Conservation (phyloP, 768 basidiomycete genomes). For the Trametes coccinea region DNA sequence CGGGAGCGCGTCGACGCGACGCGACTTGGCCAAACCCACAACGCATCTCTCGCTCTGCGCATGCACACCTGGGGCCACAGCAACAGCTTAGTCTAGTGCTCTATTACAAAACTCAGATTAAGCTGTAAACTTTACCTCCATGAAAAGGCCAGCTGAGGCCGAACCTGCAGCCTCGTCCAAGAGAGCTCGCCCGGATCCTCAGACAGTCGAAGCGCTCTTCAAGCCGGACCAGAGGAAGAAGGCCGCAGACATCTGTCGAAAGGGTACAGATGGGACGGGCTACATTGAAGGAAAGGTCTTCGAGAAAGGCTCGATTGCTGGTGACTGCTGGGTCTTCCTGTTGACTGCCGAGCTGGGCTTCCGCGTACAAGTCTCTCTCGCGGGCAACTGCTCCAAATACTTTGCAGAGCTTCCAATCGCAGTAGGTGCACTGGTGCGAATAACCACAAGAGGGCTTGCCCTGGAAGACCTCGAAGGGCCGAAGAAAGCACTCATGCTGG, state of each 20-base stretch:
- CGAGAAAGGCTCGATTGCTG: background rate
- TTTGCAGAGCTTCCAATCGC: constrained; percentile 41
- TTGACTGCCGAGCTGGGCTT: constrained; percentile 22
- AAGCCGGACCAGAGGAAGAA: constrained; percentile 5
- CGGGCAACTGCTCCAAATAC: constrained; percentile 32
- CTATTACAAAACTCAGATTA: too few species aligned
- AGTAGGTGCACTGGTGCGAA: constrained; percentile 42
- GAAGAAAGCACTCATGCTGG: constrained; percentile 28
- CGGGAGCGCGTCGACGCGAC: constrained; percentile 11
- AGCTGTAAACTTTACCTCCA: background rate
- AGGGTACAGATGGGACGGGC: constrained; percentile 35
- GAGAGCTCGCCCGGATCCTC: constrained; percentile 5
- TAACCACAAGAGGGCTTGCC: constrained; percentile 48
- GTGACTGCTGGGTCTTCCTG: constrained; percentile 17
- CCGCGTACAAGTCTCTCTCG: constrained; percentile 43
- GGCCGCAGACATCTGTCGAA: constrained; percentile 34
- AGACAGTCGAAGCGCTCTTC: constrained; percentile 2
- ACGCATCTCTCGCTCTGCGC: background rate
- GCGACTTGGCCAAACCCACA: background rate
- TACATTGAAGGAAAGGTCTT: constrained; percentile 43
- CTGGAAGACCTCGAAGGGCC: constrained; percentile 27
- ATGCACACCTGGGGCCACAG: background rate
- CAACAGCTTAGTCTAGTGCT: too few species aligned
- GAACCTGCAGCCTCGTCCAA: background rate
- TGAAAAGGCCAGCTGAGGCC: constrained; percentile 7